Base-by-base conservation (phyloP, 164 flowering plant genomes). In the Berberis thunbergii region DNA sequence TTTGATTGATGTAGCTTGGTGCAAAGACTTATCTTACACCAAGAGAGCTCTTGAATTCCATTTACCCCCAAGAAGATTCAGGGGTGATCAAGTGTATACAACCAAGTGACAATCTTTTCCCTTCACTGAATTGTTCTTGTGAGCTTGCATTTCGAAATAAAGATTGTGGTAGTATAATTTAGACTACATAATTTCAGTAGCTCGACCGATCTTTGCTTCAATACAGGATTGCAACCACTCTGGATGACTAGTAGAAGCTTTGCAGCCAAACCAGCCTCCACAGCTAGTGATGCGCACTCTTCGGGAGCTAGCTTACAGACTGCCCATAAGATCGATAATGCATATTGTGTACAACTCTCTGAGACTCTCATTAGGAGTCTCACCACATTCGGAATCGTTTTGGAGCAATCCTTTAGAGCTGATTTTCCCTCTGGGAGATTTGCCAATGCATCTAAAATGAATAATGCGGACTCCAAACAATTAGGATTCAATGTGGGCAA, bases 101-200 rank as follows among this genome's bases (percentile, higher is more conserved):
- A 54, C 59, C 58, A 55, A 42, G 45, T 46, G 62, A 11, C 46
- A 63, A 50, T 52, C 67, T 58, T 44, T 26, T 26, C 26, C 66
- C 49, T 46, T 84, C 76, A 91, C 62, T 84, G 96, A 40, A 91
- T 83, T 43, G 92, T 91, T 78, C 95, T 87, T 57, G 98, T 89
- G 45, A 91, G 91, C 82, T 85, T 91, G 81, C 98, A 91, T 77
- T 91, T 91, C 67, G 98, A 91, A 67, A 89, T 91, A 76, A 89
- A 87, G 49, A 79, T 78, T 38, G 92, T 84, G 60, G 79, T 81
- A 2, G 90, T 77, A 67, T 86, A 91, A 77, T 89, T 89, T 58
- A 82, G 67, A 73, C 92, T 87, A 64, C 98, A 91, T 45, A 91
- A 75, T 72, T 91, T 91, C 77, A 91, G 75, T 1, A 91, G 83